Base-by-base conservation (phyloP, 768 basidiomycete species). In the Boletus pseudo-olivaceus region DNA sequence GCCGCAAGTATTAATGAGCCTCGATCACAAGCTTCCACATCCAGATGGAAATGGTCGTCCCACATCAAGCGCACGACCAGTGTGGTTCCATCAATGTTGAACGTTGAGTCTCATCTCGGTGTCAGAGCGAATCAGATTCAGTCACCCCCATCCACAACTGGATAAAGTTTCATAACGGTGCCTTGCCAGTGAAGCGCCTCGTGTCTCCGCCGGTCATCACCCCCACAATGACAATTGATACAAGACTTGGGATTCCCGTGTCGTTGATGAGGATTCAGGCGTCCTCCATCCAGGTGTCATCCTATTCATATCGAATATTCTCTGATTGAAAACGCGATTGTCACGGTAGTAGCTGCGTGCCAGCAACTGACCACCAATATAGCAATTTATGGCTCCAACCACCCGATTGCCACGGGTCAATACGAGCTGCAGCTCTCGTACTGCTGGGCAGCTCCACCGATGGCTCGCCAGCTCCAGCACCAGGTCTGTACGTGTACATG, bases 101-200 rank as follows among this genome's bases (percentile, higher is more conserved):
- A 37, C 23, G 47, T 49, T 29, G 55, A 37, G 37, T 27, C 47
- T 66, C 64, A 65, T 66, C 55, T 66, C 59, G 67, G 62, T 47
- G 51, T 50, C 64, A 60, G 67, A 62, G 44, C 59, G 62, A 57
- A 56, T 58, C 51, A 47, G 56, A 56, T 63, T 42, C 27, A 42
- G 50, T 59, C 32, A 30, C 46, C 38, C 43, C 45, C 54, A 27
- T 57, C 53, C 39, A 40, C 32, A 17, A 40, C 44, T 43, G 43
- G 52, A 37, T 62, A 58, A 59, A 19, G 57, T 63, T 69, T 69
- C 67, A 69, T 65, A 54, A 53, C 32, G 27, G 20, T 23, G 37
- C 47, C 32, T 49, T 34, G 23, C 23, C 23, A 23, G 23, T 23
- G 12, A 26, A 56, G 35, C 14, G 39, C 56, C 57, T 59, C 67